Evolutionary conservation across 2,329 filamentous ascomycete species (phyloP).

Genomic region (Alternaria angustiovoidea): DNA sequence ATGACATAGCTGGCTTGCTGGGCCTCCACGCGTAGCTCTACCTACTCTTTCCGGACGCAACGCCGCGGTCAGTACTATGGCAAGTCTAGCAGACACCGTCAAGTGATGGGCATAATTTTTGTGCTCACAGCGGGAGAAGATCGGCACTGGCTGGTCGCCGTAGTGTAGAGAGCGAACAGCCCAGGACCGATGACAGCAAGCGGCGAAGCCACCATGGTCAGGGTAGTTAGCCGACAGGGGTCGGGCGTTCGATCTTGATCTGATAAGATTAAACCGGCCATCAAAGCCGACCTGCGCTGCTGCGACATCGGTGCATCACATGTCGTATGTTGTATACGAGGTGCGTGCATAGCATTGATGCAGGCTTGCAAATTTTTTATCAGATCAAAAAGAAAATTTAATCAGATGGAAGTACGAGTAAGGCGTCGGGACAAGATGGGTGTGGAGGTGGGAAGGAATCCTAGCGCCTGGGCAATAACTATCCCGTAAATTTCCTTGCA

Average conservation of each 20-base stretch:
- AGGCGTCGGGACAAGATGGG: slow-evolving; percentile 4
- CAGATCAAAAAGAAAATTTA: slow-evolving; percentile 26
- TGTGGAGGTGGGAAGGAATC: slow-evolving; percentile 6
- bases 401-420: slow-evolving; percentile 28
- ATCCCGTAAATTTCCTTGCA: slow-evolving; percentile 23
- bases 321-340: slow-evolving; percentile 2
- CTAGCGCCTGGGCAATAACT: slow-evolving; percentile 7
- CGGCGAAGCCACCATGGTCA: slow-evolving; percentile 15
- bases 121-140: slow-evolving; percentile 18
- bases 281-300: not conserved
- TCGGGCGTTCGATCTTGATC: slow-evolving; percentile 30
- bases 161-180: slow-evolving; percentile 12
- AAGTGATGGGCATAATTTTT: slow-evolving; percentile 23
- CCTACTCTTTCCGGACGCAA: slow-evolving; percentile 26
- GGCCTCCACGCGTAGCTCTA: slow-evolving; percentile 5
- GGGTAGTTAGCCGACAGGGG: slow-evolving; percentile 7
- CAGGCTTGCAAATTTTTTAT: slow-evolving; percentile 32
- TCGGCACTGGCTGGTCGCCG: slow-evolving; percentile 21
- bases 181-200: slow-evolving; percentile 24
- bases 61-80: slow-evolving; percentile 25
- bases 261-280: slow-evolving; percentile 34
- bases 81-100: slow-evolving; percentile 4
- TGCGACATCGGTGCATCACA: slow-evolving; percentile 28
- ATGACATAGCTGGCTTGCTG: slow-evolving; percentile 16
- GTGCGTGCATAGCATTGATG: not conserved